Evolutionary conservation across 345 rosid species (phyloP).

Genomic region (Dipteronia sinensis): DNA sequence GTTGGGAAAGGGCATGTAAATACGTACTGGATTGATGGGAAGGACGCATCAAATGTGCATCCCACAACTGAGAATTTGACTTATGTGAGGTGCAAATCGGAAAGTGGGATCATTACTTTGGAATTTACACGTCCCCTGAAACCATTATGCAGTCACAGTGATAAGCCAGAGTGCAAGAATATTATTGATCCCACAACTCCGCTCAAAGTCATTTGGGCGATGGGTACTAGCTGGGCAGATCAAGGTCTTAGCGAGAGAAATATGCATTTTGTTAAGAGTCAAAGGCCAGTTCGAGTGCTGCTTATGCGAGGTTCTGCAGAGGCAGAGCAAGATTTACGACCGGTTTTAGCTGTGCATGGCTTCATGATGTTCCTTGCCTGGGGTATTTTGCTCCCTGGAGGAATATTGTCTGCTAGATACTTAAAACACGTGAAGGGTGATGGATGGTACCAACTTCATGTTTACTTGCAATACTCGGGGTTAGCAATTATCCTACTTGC

Average conservation of each 20-base stretch:
- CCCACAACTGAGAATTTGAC: conserved; percentile 82
- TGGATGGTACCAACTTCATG: conserved; percentile 90
- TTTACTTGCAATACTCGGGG: conserved; percentile 89
- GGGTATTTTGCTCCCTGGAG: conserved; percentile 95
- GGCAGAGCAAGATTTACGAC: conserved; percentile 90
- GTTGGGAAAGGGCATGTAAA: conserved; percentile 73
- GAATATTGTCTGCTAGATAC: conserved; percentile 85
- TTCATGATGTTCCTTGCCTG: conserved; percentile 99
- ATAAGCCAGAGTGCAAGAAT: conserved; percentile 68
- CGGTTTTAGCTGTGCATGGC: conserved; percentile 93
- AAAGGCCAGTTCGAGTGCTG: conserved; percentile 81
- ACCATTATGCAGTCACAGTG: conserved; percentile 56
- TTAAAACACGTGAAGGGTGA: conserved; percentile 93
- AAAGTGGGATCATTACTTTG: conserved; percentile 86
- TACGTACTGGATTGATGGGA: conserved; percentile 90
- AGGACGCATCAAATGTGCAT: conserved; percentile 66
- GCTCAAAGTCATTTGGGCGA: conserved; percentile 89
- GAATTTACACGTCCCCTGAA: conserved; percentile 84
- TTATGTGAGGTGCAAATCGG: conserved; percentile 82
- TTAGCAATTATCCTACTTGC: conserved; percentile 80
- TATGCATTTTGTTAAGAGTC: conserved; percentile 91
- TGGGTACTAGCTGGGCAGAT: conserved; percentile 89
- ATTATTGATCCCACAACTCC: conserved; percentile 92
- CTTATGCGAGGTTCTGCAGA: conserved; percentile 85
- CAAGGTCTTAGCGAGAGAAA: conserved; percentile 73